phyloP scores from a whole-genome alignment of 2,329 filamentous ascomycete genomes.

The Mariannaea sp. region DNA sequence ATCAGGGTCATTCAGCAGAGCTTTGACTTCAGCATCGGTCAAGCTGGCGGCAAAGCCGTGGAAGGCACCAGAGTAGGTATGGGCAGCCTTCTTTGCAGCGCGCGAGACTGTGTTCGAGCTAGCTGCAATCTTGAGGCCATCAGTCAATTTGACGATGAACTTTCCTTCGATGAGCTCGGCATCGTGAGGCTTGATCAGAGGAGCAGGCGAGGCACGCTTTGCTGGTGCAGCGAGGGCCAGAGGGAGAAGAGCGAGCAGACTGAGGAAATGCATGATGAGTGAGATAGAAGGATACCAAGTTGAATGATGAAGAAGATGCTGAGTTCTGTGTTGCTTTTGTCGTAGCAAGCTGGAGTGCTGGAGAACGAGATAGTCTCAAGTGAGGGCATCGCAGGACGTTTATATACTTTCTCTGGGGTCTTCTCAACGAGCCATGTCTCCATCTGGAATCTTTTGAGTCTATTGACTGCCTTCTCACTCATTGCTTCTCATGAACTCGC shows the following conservation, averaged over 20 bases:
- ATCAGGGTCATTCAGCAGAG: conserved; percentile 35
- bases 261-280: conserved; percentile 40
- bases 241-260: conserved; percentile 42
- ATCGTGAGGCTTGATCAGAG: conserved; percentile 41
- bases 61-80: conserved; percentile 34
- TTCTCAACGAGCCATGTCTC: background rate
- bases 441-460: background rate
- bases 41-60: conserved; percentile 38
- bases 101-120: conserved; percentile 33
- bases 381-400: background rate
- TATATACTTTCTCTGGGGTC: background rate
- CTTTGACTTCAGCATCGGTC: conserved; percentile 35
- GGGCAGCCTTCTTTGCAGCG: conserved; percentile 42
- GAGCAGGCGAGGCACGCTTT: conserved; percentile 42
- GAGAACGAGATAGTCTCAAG: background rate
- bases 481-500: no score
- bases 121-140: conserved; percentile 27
- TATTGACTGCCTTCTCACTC: no score
- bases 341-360: background rate
- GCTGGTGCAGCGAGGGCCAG: conserved; percentile 40
- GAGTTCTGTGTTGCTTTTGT: background rate
- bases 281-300: background rate
- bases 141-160: conserved; percentile 47
- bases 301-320: background rate
- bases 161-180: conserved; percentile 42